These are phyloP conservation scores for Colletotrichum kahawae DNA, from an alignment of 2,329 filamentous ascomycete genomes.

Conservation along the genomic window DNA sequence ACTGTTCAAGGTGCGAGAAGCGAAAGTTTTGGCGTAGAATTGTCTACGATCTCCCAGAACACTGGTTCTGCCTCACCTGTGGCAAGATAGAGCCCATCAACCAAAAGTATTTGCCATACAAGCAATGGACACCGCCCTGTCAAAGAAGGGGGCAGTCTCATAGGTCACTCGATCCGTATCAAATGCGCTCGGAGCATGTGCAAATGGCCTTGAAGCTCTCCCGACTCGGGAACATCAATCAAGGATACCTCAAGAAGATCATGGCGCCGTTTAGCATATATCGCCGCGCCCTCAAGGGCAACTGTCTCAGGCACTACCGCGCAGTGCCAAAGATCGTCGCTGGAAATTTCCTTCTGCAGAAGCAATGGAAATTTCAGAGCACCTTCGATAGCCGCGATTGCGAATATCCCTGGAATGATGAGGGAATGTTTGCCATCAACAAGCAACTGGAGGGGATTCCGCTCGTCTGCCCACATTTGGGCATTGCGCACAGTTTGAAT, in stretches of 20 bases:
- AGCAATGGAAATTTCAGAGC: not conserved
- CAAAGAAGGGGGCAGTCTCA: not conserved
- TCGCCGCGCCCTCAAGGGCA: not conserved
- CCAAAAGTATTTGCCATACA: not conserved
- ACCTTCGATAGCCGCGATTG: not conserved
- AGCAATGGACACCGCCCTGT: not conserved
- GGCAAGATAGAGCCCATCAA: not conserved
- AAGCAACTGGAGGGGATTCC: not conserved
- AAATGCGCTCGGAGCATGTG: not conserved
- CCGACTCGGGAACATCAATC: not conserved
- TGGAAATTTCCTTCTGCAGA: not conserved
- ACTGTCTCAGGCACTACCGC: not conserved
- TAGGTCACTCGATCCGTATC: not conserved
- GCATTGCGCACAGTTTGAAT: not conserved
- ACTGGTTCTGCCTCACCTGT: not conserved
- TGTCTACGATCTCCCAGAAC: not conserved
- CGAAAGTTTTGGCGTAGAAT: not conserved
- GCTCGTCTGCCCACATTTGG: not conserved
- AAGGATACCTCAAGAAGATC: not conserved
- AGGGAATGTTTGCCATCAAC: not conserved
- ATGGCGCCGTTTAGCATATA: not conserved
- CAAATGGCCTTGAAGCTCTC: not conserved
- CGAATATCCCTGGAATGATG: not conserved
- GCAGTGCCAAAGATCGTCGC: not conserved
- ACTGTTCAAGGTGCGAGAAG: accelerated